Conservation (phyloP, 2,329 filamentous ascomycete species). For the Ophiostoma tasmaniense region DNA sequence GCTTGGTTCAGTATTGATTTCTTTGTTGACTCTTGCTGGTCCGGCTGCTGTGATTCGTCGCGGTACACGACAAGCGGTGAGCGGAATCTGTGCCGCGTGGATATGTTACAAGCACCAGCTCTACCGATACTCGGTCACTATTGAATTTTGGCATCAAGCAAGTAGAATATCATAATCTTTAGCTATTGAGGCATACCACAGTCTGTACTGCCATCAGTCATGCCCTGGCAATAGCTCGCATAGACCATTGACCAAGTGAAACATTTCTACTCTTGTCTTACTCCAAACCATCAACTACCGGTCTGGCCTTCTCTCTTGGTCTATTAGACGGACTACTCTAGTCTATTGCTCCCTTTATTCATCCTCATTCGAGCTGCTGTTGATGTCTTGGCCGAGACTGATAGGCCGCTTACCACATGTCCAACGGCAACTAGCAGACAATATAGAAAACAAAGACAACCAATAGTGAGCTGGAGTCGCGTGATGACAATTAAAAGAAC, state of each 20-base stretch:
- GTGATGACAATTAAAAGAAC: not conserved
- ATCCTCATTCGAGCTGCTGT: not conserved
- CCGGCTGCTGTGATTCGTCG: not conserved
- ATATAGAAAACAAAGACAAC: not conserved
- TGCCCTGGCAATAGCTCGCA: too few species aligned
- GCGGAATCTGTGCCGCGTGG: not conserved
- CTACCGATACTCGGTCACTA: not conserved
- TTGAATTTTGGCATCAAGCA: too few species aligned
- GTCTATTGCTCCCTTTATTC: not conserved
- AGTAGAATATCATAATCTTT: too few species aligned
- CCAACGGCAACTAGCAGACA: not conserved
- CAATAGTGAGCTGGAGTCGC: not conserved
- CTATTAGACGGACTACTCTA: not conserved
- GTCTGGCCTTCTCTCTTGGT: not conserved
- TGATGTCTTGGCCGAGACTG: not conserved
- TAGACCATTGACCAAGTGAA: too few species aligned
- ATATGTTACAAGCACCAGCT: not conserved
- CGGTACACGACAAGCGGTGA: not conserved
- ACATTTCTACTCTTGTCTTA: too few species aligned
- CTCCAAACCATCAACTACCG: not conserved
- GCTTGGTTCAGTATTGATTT: not conserved
- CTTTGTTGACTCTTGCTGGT: not conserved
- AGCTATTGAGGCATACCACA: too few species aligned
- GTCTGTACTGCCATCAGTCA: too few species aligned
- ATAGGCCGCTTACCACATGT: not conserved